Percentiles rank a stretch among this genome's conserved stretches.
Evolutionary conservation across 2,329 filamentous ascomycete species (phyloP).

Genomic region (Hirsutella rhossiliensis): DNA sequence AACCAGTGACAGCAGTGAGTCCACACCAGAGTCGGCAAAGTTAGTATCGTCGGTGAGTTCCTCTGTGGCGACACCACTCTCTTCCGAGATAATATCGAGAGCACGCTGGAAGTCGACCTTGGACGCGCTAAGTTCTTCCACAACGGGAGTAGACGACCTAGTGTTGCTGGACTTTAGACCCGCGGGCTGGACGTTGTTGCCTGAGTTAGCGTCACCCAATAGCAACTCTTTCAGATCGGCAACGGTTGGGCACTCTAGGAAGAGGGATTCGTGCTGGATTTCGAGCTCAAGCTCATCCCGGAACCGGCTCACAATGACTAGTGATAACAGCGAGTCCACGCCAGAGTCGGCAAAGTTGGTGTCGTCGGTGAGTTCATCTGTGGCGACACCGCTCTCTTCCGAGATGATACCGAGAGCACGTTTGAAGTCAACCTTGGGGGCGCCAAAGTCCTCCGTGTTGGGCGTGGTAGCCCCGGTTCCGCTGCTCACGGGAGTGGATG

Average conservation of each 20-base stretch:
- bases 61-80: slow-evolving; percentile 4
- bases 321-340: slow-evolving; percentile 46
- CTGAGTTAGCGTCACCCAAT: not conserved
- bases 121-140: not conserved
- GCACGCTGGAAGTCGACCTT: slow-evolving; percentile 1
- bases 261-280: slow-evolving; percentile 34
- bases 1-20: slow-evolving; percentile 47
- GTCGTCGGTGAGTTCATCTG: slow-evolving; percentile 16
- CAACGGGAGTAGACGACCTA: not conserved
- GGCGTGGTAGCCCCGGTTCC: not conserved
- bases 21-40: slow-evolving; percentile 44
- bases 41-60: slow-evolving; percentile 26
- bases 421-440: slow-evolving; percentile 1
- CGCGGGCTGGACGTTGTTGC: not conserved
- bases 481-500: not conserved
- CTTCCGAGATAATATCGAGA: slow-evolving; percentile 2
- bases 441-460: not conserved
- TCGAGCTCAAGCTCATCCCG: slow-evolving; percentile 46
- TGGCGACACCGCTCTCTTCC: slow-evolving; percentile 5
- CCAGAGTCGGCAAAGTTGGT: slow-evolving; percentile 44
- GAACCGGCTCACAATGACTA: slow-evolving; percentile 42
- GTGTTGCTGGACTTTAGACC: not conserved
- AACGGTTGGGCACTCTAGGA: slow-evolving; percentile 41
- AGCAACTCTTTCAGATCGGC: slow-evolving; percentile 32
- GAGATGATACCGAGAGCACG: slow-evolving; percentile 2